These are phyloP conservation scores for Tuber microsphaerosporum DNA, from an alignment of 495 filamentous ascomycete species.

Conservation along the genomic window DNA sequence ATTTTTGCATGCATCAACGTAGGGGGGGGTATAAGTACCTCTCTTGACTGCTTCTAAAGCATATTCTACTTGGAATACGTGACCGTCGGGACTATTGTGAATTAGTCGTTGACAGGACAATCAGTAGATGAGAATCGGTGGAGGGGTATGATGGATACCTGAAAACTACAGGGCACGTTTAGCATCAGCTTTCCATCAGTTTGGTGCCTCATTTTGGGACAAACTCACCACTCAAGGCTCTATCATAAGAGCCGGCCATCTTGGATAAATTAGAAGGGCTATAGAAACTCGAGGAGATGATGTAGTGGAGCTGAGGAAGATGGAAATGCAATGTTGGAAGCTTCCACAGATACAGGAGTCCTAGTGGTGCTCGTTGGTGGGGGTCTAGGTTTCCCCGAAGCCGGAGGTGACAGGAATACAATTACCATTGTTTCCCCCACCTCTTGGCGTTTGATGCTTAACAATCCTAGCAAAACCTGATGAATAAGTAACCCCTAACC, in stretches of 20 bases:
- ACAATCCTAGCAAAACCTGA: neutral
- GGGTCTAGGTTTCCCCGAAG: neutral
- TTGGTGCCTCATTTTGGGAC: slow-evolving; percentile 21
- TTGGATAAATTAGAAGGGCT: slow-evolving; percentile 16
- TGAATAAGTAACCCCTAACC: neutral
- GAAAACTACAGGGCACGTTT: slow-evolving; percentile 54
- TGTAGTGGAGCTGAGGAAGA: slow-evolving; percentile 11
- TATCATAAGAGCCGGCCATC: slow-evolving; percentile 86
- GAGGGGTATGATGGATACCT: slow-evolving; percentile 50
- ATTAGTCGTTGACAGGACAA: slow-evolving; percentile 37
- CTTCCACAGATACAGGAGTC: neutral
- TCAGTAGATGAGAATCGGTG: slow-evolving; percentile 23
- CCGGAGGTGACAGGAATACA: neutral
- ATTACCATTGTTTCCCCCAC: neutral
- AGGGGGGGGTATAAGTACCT: slow-evolving; percentile 52
- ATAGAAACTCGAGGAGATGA: slow-evolving; percentile 14
- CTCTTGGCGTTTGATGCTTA: neutral
- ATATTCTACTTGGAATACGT: slow-evolving; percentile 99
- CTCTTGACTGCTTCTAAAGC: slow-evolving; percentile 96
- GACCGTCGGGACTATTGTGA: slow-evolving; percentile 78
- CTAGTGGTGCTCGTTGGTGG: slow-evolving; percentile 9
- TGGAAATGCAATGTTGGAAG: slow-evolving; percentile 12
- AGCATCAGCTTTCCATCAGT: slow-evolving; percentile 40
- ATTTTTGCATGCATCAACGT: neutral
- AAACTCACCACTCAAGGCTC: slow-evolving; percentile 82